Base-by-base conservation (phyloP, 2,329 filamentous ascomycete genomes). In the Aureobasidium lini region DNA sequence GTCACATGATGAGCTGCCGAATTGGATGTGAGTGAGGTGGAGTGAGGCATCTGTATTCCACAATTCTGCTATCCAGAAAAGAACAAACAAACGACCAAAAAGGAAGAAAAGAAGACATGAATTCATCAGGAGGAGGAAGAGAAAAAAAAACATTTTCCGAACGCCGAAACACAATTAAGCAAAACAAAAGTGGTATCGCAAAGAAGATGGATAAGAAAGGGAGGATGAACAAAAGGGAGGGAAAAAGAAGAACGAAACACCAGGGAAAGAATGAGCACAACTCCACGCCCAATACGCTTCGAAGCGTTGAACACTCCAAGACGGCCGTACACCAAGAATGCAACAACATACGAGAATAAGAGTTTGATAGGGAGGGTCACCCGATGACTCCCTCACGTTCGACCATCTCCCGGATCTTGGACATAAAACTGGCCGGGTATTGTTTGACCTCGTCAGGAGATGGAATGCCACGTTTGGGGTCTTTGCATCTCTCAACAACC, bases 401-500 rank as follows among this genome's bases (percentile, higher is more conserved):
- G 62, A 72, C 64, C 71, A 79, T 69, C 61, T 75, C 69, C 54
- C 75, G 64, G 47, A 80, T 78, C 69, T 76, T 78, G 3, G 67
- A 71, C 64, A 79, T 76, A 58, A 79, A 80, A 59, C 72, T 77
- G 32, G 67, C 70, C 0, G 77, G 74, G 68, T 79, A 79, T 60
- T 69, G 65, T 16, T 69, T 62, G 43, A 78, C 74, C 67, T 86
- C 84, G 60, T 82, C 80, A 37, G 83, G 80, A 7, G 73, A 80
- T 2, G 83, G 83, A 6, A 80, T 68, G 4, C 79, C 77, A 61
- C 79, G 80, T 28, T 71, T 72, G 8, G 70, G 67, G 64, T 80
- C 79, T 32, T 78, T 73, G 66, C 83, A 85, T 63, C 84, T 79
- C 61, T 83, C 79, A 4, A 84, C 79, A 15, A 86, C 82, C 49